Conservation (phyloP, 1,139 yeast species). For the Candida neerlandica region DNA sequence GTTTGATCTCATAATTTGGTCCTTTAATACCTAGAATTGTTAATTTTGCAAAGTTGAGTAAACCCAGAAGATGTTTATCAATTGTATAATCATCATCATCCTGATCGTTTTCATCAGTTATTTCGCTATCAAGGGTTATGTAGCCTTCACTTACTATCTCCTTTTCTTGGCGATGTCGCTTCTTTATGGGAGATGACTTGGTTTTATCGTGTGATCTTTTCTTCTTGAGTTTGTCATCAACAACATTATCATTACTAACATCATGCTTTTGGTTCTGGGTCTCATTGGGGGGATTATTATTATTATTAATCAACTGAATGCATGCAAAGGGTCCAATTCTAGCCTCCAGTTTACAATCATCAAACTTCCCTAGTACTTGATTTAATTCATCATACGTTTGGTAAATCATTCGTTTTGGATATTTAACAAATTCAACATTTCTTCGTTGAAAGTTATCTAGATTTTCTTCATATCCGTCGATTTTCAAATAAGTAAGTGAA, state of each 20-base stretch:
- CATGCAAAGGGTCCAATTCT: slow-evolving; percentile 38
- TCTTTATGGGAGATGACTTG: neutral
- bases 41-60: slow-evolving; percentile 41
- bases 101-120: neutral
- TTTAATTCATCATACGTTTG: slow-evolving; percentile 35
- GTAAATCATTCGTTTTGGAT: slow-evolving; percentile 35
- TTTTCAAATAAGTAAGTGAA: slow-evolving; percentile 23
- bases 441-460: slow-evolving; percentile 37
- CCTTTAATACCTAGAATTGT: slow-evolving; percentile 49
- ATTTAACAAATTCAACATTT: slow-evolving; percentile 37
- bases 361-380: slow-evolving; percentile 30
- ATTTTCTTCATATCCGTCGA: slow-evolving; percentile 17
- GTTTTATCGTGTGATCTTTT: neutral
- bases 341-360: slow-evolving; percentile 16
- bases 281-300: too few species aligned
- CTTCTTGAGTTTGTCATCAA: neutral
- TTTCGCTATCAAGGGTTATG: neutral
- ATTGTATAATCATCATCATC: neutral
- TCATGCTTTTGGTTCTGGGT: neutral
- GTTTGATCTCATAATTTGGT: slow-evolving; percentile 36
- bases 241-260: neutral
- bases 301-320: slow-evolving; percentile 9
- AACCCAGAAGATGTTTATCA: slow-evolving; percentile 35
- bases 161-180: neutral
- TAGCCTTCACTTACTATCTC: neutral